These are phyloP conservation scores for Apophysomyces ossiformis DNA, from an alignment of 371 early-diverging fungal genomes.

Conservation along the genomic window DNA sequence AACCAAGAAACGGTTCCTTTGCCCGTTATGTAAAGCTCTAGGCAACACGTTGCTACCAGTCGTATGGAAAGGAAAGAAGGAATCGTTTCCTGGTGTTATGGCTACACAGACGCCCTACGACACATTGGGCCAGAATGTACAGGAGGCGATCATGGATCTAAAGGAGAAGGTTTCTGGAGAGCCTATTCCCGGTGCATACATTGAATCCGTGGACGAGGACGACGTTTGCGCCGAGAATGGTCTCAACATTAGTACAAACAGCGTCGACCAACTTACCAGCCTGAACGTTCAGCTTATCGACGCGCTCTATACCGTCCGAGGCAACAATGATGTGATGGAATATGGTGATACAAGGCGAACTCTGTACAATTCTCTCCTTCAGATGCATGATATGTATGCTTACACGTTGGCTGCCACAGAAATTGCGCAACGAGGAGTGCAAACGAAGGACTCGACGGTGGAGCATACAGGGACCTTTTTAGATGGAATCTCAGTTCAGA, in stretches of 20 bases:
- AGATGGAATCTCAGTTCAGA: slow-evolving; percentile 62
- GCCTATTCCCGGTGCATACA: slow-evolving; percentile 28
- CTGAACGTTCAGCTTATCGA: slow-evolving; percentile 35
- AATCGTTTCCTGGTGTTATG: slow-evolving; percentile 62
- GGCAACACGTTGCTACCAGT: slow-evolving; percentile 85
- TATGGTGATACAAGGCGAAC: slow-evolving; percentile 1
- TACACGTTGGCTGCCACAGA: slow-evolving; percentile 75
- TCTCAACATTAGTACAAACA: not conserved
- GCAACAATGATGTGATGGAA: not conserved
- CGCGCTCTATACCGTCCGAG: slow-evolving; percentile 19
- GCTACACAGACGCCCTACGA: slow-evolving; percentile 31
- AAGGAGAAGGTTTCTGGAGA: slow-evolving; percentile 6
- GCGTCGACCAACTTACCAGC: slow-evolving; percentile 24
- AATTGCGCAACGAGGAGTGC: slow-evolving; percentile 64
- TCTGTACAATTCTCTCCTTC: slow-evolving; percentile 22
- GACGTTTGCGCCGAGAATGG: slow-evolving; percentile 20
- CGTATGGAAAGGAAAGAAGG: slow-evolving; percentile 67
- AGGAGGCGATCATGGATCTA: slow-evolving; percentile 16
- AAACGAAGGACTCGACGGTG: slow-evolving; percentile 40
- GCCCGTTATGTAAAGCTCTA: slow-evolving; percentile 94
- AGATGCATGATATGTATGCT: slow-evolving; percentile 46
- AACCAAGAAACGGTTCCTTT: slow-evolving; percentile 75
- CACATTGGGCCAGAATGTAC: slow-evolving; percentile 18
- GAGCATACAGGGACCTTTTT: slow-evolving; percentile 62
- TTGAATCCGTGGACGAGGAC: slow-evolving; percentile 15